Conservation (phyloP, 768 basidiomycete genomes). For the Boletellus emodensis region DNA sequence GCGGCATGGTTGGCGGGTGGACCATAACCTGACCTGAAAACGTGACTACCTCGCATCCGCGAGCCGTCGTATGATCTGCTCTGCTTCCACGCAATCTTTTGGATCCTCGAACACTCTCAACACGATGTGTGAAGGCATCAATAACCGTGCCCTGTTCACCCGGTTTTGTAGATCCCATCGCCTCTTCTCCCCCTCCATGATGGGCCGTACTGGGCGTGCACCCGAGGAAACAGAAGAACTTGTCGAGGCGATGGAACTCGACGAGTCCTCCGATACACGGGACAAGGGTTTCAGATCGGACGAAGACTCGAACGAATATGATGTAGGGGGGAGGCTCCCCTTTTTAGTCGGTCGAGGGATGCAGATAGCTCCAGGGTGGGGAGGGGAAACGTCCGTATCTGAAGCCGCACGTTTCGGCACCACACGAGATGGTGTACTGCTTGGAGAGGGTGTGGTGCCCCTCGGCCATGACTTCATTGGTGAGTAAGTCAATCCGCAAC, state of each 20-base stretch:
- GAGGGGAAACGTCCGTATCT: slow-evolving; percentile 14
- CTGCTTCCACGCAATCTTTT: slow-evolving; percentile 63
- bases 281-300: slow-evolving; percentile 9
- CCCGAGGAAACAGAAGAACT: slow-evolving; percentile 22
- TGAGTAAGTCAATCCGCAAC: not conserved
- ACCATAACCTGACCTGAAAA: too few relatives aligned
- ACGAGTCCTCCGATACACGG: slow-evolving; percentile 25
- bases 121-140: slow-evolving; percentile 53
- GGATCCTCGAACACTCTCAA: slow-evolving; percentile 68
- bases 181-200: slow-evolving; percentile 54
- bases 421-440: not conserved
- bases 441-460: slow-evolving; percentile 5
- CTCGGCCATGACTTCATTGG: slow-evolving; percentile 7
- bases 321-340: slow-evolving; percentile 11
- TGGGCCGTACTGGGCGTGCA: slow-evolving; percentile 6
- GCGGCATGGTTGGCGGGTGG: not conserved
- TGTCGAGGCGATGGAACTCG: slow-evolving; percentile 18
- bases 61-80: slow-evolving; percentile 34
- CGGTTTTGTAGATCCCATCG: slow-evolving; percentile 58
- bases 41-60: not conserved
- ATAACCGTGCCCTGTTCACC: slow-evolving; percentile 56
- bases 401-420: slow-evolving; percentile 18
- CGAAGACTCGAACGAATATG: slow-evolving; percentile 9
- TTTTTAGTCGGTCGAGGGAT: slow-evolving; percentile 14
- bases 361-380: slow-evolving; percentile 5